phyloP scores from a whole-genome alignment of 495 filamentous ascomycete genomes.

The Neohortaea acidophila region DNA sequence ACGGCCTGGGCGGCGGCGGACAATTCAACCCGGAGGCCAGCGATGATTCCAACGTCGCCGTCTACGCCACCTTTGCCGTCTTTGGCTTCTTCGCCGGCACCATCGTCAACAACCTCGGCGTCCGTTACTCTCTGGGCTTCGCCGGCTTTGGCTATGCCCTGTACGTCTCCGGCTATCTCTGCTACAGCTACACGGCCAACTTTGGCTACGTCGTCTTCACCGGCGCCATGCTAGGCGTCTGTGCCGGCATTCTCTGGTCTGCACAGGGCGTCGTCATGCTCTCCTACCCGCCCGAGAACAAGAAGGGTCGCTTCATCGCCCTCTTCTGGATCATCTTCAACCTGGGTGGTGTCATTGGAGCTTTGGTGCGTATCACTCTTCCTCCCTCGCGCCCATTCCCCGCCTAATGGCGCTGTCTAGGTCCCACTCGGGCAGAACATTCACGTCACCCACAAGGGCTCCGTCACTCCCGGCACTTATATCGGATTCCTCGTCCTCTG shows the following conservation, averaged over 20 bases:
- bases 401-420: constrained; percentile 20
- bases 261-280: constrained; percentile 95
- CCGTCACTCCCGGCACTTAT: constrained; percentile 74
- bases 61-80: constrained; percentile 73
- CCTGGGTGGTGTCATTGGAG: constrained; percentile 77
- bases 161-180: constrained; percentile 63
- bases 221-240: constrained; percentile 48
- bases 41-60: constrained; percentile 53
- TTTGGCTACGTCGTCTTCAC: constrained; percentile 42
- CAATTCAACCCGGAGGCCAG: constrained; percentile 44
- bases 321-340: constrained; percentile 97
- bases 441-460: constrained; percentile 38
- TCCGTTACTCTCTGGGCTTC: constrained; percentile 55
- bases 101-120: constrained; percentile 57
- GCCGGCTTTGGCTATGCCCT: constrained; percentile 79
- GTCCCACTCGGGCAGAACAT: constrained; percentile 73
- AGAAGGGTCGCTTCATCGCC: constrained; percentile 79
- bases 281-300: constrained; percentile 67
- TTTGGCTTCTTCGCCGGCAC: constrained; percentile 80
- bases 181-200: constrained; percentile 63
- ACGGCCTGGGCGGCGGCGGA: constrained; percentile 52
- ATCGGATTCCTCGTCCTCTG: constrained; percentile 83
- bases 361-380: constrained; percentile 38
- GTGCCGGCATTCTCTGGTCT: constrained; percentile 78
- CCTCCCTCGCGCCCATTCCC: not conserved